Evolutionary conservation across 2,329 filamentous ascomycete genomes (phyloP), one percentile per base, ranked within the genome.

Genomic region (Xylariales sp.): DNA sequence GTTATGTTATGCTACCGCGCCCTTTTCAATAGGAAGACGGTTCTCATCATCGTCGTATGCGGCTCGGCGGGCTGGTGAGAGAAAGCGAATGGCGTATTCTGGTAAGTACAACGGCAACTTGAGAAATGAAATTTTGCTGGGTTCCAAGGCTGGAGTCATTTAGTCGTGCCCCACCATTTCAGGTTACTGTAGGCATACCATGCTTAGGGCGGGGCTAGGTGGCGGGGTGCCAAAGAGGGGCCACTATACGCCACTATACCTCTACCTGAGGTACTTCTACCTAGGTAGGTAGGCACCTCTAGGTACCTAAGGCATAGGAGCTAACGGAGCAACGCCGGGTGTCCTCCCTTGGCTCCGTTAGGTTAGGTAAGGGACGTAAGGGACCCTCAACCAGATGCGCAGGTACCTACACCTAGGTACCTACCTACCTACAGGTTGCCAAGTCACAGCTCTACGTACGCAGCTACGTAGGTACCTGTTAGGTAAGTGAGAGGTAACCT

Each of bases 161-260:
- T 45, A 45, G 56, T 75, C 72, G 74, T 77, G 69, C 75, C 75
- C 75, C 75, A 77, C 75, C 75, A 76, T 69, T 61, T 43, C 7
- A 46, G 45, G 50, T 65, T 54, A 60, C 64, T 30, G 54, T 23
- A 36, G 46, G 46, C 30, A 30, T 23, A 18, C 45, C 14, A 10
- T 28, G 18, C 23, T 14, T 46, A 50, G 56, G 32, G 67, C 54
- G 63, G 67, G 60, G 23, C 49, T 62, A 43, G n/a, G 8, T 46
- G 45, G 18, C 23, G 55, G 55, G 43, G 53, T 50, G 49, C 23
- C 16, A 41, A 23, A 36, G 28, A 58, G 43, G 41, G 39, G 54
- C 23, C 23, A 28, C 52, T 54, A 39, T 36, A 23, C 23, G 18
- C 4, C 9, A n/a, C 16, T 49, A 49, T 49, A 49, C n/a, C 45